Evolutionary conservation across 2,329 filamentous ascomycete species (phyloP).

Genomic region (Didymella lethalis): DNA sequence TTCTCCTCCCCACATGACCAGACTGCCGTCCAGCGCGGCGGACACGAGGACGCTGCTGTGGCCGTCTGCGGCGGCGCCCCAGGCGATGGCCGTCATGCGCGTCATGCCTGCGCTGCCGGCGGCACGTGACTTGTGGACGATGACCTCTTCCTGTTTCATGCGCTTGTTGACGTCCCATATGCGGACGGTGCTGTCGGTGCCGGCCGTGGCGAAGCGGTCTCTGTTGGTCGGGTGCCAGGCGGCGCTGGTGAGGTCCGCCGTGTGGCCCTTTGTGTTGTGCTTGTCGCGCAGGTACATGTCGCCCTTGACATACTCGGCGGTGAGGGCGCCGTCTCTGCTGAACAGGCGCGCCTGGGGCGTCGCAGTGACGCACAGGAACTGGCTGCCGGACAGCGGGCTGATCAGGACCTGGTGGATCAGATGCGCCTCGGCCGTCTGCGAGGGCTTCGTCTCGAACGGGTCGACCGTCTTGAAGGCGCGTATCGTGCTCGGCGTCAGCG

Average conservation of each 20-base stretch:
- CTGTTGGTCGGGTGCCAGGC: conserved; percentile 90
- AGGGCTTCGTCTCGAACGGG: conserved; percentile 77
- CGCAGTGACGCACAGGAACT: conserved; percentile 86
- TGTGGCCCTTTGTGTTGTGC: conserved; percentile 96
- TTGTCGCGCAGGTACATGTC: conserved; percentile 99
- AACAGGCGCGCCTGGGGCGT: conserved; percentile 90
- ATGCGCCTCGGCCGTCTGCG: conserved; percentile 80
- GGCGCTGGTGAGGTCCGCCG: conserved; percentile 87
- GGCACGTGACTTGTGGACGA: conserved; percentile 94
- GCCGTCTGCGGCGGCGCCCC: conserved; percentile 80
- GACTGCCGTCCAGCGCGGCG: conserved; percentile 84
- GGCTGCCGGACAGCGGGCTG: conserved; percentile 79
- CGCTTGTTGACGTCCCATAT: conserved; percentile 98
- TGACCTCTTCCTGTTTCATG: conserved; percentile 87
- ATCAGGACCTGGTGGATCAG: conserved; percentile 87
- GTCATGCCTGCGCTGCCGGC: conserved; percentile 87
- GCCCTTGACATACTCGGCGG: conserved; percentile 92
- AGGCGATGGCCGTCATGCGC: conserved; percentile 91
- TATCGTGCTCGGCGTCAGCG: conserved; percentile 93
- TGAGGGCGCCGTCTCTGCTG: conserved; percentile 83
- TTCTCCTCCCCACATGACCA: conserved; percentile 91
- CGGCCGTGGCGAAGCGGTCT: conserved; percentile 87
- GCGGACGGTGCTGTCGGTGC: conserved; percentile 91
- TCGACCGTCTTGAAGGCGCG: conserved; percentile 93
- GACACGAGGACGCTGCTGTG: conserved; percentile 79